Evolutionary conservation across 805 yeast genomes (phyloP), one percentile per base, ranked within the genome.

Genomic region (Cyberlindnera mrakii): DNA sequence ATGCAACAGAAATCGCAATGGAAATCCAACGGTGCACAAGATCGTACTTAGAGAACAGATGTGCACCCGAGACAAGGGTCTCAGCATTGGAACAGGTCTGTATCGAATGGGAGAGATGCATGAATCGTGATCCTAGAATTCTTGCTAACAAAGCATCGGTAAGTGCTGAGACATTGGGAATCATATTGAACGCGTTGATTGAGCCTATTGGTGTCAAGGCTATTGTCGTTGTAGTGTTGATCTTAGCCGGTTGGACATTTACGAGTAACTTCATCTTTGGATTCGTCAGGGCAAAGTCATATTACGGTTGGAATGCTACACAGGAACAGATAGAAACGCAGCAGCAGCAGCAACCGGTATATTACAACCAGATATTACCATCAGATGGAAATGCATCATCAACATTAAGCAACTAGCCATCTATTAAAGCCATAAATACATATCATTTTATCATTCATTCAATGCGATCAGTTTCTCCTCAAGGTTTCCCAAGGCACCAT

Each of bases 191-290:
- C 52, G 74, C 82, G 0, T 66, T 84, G 42, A 67, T 83, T 16
- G 86, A 83, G 49, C 89, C 88, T 0, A 69, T 85, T 35, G 81
- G 86, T 3, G 62, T 72, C 48, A 80, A 82, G 56, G 76, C 83
- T 16, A 66, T 80, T 36, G 30, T 69, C 4, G 69, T 79, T 4
- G 54, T 75, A 11, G 50, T 68, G 4, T 49, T 70, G 9, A 63
- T 61, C 1, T 46, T 71, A 10, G 52, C 70, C 0, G 64, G 71
- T n/a, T 64, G 77, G 65, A 55, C 74, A 16, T 83, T 81, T 55
- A 67, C 74, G 4, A 73, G 80, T 23, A 85, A 85, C 55, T 78
- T 83, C 48, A 60, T 77, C 3, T 76, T 80, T 57, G 90, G 90
- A 0, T 84, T 78, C 49, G 65, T 82, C 4, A 65, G 87, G 42